These are phyloP conservation scores for Aureobasidium sp. DNA, from an alignment of 2,329 filamentous ascomycete genomes.

Conservation along the genomic window DNA sequence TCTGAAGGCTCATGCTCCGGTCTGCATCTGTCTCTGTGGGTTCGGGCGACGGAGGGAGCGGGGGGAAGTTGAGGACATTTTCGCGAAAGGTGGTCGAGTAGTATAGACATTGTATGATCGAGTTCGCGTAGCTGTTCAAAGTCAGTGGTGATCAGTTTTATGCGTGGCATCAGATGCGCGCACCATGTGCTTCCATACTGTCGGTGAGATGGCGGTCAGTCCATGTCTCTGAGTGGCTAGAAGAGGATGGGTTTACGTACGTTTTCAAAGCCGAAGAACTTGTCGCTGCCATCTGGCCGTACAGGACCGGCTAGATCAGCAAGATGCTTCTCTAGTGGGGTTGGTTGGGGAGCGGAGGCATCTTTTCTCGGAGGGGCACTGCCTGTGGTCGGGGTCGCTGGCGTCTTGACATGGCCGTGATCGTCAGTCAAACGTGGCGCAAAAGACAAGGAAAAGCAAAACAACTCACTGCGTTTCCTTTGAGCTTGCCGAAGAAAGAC, in stretches of 20 bases:
- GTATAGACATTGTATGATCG: slow-evolving; percentile 93
- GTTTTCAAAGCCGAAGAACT: slow-evolving; percentile 98
- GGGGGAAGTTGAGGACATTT: slow-evolving; percentile 84
- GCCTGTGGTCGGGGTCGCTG: slow-evolving; percentile 40
- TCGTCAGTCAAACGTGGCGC: slow-evolving; percentile 16
- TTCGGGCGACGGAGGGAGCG: slow-evolving; percentile 13
- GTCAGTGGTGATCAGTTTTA: background rate
- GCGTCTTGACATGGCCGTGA: slow-evolving; percentile 33
- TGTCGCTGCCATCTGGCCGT: slow-evolving; percentile 84
- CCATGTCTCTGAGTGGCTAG: slow-evolving; percentile 14
- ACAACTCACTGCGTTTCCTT: slow-evolving; percentile 40
- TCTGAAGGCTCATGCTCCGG: slow-evolving; percentile 23
- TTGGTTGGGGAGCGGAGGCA: slow-evolving; percentile 48
- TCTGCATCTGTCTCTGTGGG: slow-evolving; percentile 23
- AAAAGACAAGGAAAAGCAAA: background rate
- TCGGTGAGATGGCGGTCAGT: slow-evolving; percentile 15
- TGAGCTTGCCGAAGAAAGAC: slow-evolving; percentile 51
- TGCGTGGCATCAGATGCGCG: slow-evolving; percentile 22
- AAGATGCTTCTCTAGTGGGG: slow-evolving; percentile 66
- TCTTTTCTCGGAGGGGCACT: slow-evolving; percentile 52
- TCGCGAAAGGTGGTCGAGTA: slow-evolving; percentile 92
- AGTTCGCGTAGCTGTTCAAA: slow-evolving; percentile 81
- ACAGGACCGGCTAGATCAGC: slow-evolving; percentile 74
- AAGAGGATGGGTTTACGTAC: slow-evolving; percentile 48
- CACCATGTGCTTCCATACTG: slow-evolving; percentile 99